Conservation (phyloP, 73 alveolate species). For the Paramecium primaurelia region DNA sequence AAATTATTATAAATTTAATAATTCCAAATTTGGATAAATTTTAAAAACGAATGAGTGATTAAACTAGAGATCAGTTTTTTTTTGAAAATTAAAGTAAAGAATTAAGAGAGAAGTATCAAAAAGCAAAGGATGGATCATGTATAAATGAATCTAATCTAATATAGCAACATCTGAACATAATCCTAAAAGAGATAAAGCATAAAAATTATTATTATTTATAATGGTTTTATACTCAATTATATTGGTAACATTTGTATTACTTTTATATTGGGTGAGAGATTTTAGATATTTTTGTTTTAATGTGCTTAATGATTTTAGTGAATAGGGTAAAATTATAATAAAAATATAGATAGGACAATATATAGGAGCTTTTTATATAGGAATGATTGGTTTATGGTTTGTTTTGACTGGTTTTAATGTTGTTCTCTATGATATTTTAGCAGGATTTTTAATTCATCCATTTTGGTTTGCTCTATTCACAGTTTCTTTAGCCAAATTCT, state of each 20-base stretch:
- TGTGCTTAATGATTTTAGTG: background rate
- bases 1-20: background rate
- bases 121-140: slow-evolving; percentile 19
- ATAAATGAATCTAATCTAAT: background rate
- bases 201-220: background rate
- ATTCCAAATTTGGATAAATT: background rate
- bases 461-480: slow-evolving; percentile 17
- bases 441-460: background rate
- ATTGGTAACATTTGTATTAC: background rate
- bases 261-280: background rate
- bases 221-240: background rate
- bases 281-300: slow-evolving; percentile 16
- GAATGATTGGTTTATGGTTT: slow-evolving; percentile 39
- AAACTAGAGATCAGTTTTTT: background rate
- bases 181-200: background rate
- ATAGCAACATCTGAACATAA: background rate
- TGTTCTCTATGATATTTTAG: background rate
- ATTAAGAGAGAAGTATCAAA: background rate
- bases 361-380: background rate
- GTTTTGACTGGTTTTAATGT: slow-evolving; percentile 45
- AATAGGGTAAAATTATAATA: background rate
- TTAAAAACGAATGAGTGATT: slow-evolving; percentile 5
- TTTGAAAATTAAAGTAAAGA: background rate
- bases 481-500: slow-evolving; percentile 24
- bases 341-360: background rate